Evolutionary conservation across 2,329 filamentous ascomycete genomes (phyloP).

Genomic region (Ophiostoma populinum): DNA sequence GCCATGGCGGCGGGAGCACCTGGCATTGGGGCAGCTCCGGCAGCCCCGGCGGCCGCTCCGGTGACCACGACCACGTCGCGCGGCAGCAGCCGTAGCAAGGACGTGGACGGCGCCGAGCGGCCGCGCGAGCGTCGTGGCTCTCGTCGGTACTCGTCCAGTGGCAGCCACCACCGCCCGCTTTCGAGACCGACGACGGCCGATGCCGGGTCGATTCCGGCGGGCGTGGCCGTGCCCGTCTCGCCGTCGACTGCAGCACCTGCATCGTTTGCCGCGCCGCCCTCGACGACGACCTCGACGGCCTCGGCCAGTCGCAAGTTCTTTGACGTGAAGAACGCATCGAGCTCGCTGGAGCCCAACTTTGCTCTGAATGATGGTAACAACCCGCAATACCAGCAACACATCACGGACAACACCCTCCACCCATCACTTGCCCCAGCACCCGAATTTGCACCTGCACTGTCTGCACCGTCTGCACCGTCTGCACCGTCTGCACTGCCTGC

Average conservation of each 20-base stretch:
- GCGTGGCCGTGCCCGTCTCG: background rate
- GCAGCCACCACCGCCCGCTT: slow-evolving; percentile 2
- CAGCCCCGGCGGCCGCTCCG: no score
- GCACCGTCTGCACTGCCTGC: slow-evolving; percentile 1
- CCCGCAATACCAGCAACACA: slow-evolving; percentile 14
- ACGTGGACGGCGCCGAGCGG: slow-evolving; percentile 11
- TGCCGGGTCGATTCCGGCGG: background rate
- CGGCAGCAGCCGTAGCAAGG: slow-evolving; percentile 12
- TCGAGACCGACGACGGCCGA: slow-evolving; percentile 10
- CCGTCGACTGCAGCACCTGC: slow-evolving; percentile 4
- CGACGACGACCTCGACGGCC: slow-evolving; percentile 1
- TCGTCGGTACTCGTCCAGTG: slow-evolving; percentile 11
- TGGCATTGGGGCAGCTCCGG: slow-evolving; percentile 14
- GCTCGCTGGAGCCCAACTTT: slow-evolving; percentile 16
- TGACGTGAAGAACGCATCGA: slow-evolving; percentile 15
- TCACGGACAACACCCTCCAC: slow-evolving; percentile 3
- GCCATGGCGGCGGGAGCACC: slow-evolving; percentile 14
- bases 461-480: background rate
- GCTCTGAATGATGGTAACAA: slow-evolving; percentile 19
- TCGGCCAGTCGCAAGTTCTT: slow-evolving; percentile 15
- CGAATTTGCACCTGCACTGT: slow-evolving; percentile 4
- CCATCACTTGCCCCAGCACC: slow-evolving; percentile 1
- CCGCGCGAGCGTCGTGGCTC: slow-evolving; percentile 13
- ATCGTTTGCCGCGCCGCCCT: background rate
- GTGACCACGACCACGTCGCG: slow-evolving; percentile 4